These are phyloP conservation scores for Calonectria pseudoturangicola DNA, from an alignment of 2,329 filamentous ascomycete species.

Conservation along the genomic window DNA sequence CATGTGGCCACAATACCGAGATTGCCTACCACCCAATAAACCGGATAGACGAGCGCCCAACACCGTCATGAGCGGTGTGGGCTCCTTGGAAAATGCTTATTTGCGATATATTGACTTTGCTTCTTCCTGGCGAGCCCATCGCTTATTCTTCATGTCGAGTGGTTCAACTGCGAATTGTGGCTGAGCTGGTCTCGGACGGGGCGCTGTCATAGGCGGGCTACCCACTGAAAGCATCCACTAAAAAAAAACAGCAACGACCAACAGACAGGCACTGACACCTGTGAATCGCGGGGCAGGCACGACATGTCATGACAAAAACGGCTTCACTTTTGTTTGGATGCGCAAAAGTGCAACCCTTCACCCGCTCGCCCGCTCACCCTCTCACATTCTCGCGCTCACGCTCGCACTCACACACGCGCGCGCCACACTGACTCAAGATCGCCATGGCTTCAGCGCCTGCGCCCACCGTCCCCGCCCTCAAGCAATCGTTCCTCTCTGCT, in stretches of 20 bases:
- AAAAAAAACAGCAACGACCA: background rate
- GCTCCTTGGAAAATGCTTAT: background rate
- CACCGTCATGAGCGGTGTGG: constrained; percentile 1
- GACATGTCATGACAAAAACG: constrained; percentile 24
- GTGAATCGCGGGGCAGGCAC: constrained; percentile 20
- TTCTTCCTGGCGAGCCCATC: constrained; percentile 15
- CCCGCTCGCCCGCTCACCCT: background rate
- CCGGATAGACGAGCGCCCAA: constrained; percentile 7
- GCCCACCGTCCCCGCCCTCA: constrained; percentile 77
- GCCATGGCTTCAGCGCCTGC: constrained; percentile 50
- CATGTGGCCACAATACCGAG: constrained; percentile 29
- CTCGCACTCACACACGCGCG: background rate
- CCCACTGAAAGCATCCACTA: constrained; percentile 8
- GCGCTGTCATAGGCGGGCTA: background rate
- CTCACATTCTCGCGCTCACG: background rate
- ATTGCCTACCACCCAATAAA: constrained; percentile 31
- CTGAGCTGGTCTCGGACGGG: constrained; percentile 22
- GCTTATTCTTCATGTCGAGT: constrained; percentile 33
- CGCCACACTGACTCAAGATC: constrained; percentile 13
- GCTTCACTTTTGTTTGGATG: constrained; percentile 2
- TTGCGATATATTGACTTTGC: constrained; percentile 14
- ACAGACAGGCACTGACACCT: background rate
- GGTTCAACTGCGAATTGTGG: constrained; percentile 28
- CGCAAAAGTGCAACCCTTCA: background rate
- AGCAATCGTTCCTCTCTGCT: constrained; percentile 77